A percentile compares a stretch with the other conserved stretches of the same genome.
phyloP scores from a whole-genome alignment of 345 rosid genomes.

The Eucalyptus regnans region DNA sequence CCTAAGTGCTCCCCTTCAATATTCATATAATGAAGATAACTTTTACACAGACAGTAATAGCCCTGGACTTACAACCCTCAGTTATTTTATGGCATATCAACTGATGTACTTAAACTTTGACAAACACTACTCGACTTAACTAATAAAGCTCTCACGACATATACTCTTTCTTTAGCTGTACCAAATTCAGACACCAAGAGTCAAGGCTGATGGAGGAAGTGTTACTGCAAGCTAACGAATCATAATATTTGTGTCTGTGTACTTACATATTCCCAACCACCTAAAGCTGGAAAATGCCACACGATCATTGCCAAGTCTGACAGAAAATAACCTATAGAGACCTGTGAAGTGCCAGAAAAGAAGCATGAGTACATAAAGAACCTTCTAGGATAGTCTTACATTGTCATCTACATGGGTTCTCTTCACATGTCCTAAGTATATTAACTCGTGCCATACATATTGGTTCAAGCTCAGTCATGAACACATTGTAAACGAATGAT shows the following conservation, averaged over 20 bases:
- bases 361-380: neutral
- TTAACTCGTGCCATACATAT: neutral
- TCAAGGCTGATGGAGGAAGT: neutral
- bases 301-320: slow-evolving; percentile 68
- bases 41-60: neutral
- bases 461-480: neutral
- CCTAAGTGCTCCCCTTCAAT: neutral
- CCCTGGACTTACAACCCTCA: neutral
- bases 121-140: neutral
- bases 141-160: neutral
- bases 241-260: neutral
- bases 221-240: neutral
- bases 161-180: neutral
- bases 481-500: neutral
- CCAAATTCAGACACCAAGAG: neutral
- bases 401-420: neutral
- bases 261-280: slow-evolving; percentile 81
- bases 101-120: neutral
- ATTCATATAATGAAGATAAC: neutral
- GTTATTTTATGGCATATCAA: neutral
- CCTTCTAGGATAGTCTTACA: neutral
- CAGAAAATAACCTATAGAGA: slow-evolving; percentile 74
- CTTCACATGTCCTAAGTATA: neutral
- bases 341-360: slow-evolving; percentile 12
- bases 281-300: slow-evolving; percentile 66